A percentile compares a stretch with the other conserved stretches of the same genome.
Evolutionary conservation across 2,329 filamentous ascomycete species (phyloP).

Genomic region (Grosmannia clavigera): DNA sequence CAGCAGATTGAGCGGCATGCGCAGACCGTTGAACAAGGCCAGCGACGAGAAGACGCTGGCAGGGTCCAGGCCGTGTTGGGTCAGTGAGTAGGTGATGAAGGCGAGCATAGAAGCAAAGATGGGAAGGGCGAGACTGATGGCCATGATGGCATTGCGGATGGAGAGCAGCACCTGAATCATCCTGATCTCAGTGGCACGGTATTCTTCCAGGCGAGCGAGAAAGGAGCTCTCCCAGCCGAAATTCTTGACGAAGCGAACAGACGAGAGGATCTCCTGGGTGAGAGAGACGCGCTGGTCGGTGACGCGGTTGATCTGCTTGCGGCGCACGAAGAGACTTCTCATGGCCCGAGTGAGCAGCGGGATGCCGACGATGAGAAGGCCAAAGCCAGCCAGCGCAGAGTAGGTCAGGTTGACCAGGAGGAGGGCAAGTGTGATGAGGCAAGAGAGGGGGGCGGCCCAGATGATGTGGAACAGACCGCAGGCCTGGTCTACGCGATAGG

Average conservation of each 20-base stretch:
- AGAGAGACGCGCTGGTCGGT: slow-evolving; percentile 86
- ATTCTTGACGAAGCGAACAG: slow-evolving; percentile 89
- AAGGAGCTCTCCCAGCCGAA: slow-evolving; percentile 94
- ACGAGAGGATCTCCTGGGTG: slow-evolving; percentile 83
- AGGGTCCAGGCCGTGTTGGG: slow-evolving; percentile 55
- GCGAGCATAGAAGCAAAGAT: slow-evolving; percentile 92
- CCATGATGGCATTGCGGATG: slow-evolving; percentile 75
- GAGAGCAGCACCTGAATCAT: slow-evolving; percentile 75
- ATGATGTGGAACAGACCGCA: slow-evolving; percentile 81
- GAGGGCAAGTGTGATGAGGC: slow-evolving; percentile 66
- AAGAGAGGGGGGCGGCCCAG: slow-evolving; percentile 74
- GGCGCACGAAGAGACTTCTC: slow-evolving; percentile 59
- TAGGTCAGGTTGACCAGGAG: slow-evolving; percentile 81
- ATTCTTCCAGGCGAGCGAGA: slow-evolving; percentile 58
- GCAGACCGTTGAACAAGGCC: slow-evolving; percentile 82
- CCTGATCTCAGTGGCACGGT: slow-evolving; percentile 64
- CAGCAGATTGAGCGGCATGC: slow-evolving; percentile 79
- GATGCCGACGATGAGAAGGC: slow-evolving; percentile 63
- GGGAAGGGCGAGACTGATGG: slow-evolving; percentile 72
- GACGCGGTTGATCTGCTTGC: slow-evolving; percentile 77
- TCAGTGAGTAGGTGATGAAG: slow-evolving; percentile 69
- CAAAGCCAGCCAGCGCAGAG: slow-evolving; percentile 81
- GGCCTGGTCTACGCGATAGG: slow-evolving; percentile 82
- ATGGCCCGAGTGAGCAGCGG: slow-evolving; percentile 69
- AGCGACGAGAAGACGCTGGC: slow-evolving; percentile 84